phyloP scores from a whole-genome alignment of 371 early-diverging fungal species.

The Coemansia sp. region DNA sequence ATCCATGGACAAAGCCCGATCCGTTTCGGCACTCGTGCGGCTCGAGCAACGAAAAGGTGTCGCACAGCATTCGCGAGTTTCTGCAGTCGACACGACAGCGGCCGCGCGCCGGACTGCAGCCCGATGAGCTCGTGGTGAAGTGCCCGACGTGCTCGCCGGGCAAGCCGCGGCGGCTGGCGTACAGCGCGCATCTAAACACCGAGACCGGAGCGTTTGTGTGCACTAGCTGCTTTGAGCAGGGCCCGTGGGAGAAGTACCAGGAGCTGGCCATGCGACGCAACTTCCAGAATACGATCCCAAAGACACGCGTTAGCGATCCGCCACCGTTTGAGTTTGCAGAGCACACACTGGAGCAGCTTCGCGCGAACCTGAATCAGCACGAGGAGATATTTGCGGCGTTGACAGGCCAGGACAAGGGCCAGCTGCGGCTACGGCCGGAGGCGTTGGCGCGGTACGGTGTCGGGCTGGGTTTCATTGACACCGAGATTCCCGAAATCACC shows the following conservation, averaged over 20 bases:
- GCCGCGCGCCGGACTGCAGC: constrained; percentile 52
- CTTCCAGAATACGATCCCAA: constrained; percentile 46
- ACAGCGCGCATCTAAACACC: constrained; percentile 50
- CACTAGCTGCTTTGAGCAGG: constrained; percentile 50
- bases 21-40: not conserved
- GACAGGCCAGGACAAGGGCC: constrained; percentile 39
- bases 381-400: constrained; percentile 30
- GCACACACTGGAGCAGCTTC: constrained; percentile 14
- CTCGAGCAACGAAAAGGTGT: constrained; percentile 3
- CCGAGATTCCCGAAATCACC: constrained; percentile 18
- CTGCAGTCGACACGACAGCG: constrained; percentile 42
- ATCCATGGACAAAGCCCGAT: not conserved
- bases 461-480: constrained; percentile 40
- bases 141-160: constrained; percentile 52
- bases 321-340: constrained; percentile 33
- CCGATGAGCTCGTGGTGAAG: constrained; percentile 50
- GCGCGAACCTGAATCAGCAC: constrained; percentile 27
- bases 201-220: constrained; percentile 45
- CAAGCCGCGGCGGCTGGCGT: constrained; percentile 50
- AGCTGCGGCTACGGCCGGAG: constrained; percentile 32
- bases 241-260: constrained; percentile 50
- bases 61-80: constrained; percentile 37
- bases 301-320: constrained; percentile 24
- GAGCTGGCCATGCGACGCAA: constrained; percentile 39
- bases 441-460: constrained; percentile 43